These are phyloP conservation scores for Phaeodactylum tricornutum DNA, from an alignment of 108 stramenopile species.

Conservation along the genomic window DNA sequence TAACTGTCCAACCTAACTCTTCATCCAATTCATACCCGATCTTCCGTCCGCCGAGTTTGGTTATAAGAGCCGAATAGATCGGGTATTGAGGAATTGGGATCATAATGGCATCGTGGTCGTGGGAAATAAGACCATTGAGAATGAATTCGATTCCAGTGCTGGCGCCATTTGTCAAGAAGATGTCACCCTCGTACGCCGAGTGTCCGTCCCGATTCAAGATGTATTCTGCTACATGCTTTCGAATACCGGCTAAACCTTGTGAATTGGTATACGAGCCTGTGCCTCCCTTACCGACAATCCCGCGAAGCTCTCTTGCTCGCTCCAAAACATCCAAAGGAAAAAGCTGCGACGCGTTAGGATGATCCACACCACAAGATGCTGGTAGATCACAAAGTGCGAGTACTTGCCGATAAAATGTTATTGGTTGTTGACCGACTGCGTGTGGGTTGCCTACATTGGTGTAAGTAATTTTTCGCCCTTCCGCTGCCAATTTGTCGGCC, in stretches of 20 bases:
- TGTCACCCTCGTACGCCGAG: slow-evolving; percentile 54
- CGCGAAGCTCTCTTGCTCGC: slow-evolving; percentile 42
- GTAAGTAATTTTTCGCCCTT: slow-evolving; percentile 51
- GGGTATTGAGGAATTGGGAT: slow-evolving; percentile 98
- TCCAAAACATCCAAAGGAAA: slow-evolving; percentile 64
- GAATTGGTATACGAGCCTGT: slow-evolving; percentile 77
- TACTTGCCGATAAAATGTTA: slow-evolving; percentile 87
- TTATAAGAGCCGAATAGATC: slow-evolving; percentile 86
- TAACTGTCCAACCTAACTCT: slow-evolving; percentile 68
- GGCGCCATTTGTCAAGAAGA: slow-evolving; percentile 94
- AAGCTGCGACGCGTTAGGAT: slow-evolving; percentile 38
- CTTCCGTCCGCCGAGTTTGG: slow-evolving; percentile 74
- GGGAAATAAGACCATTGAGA: slow-evolving; percentile 59
- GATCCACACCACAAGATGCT: slow-evolving; percentile 50
- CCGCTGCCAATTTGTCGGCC: slow-evolving; percentile 48
- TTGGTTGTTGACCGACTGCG: slow-evolving; percentile 76
- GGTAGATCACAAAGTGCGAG: slow-evolving; percentile 69
- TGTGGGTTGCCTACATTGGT: slow-evolving; percentile 98
- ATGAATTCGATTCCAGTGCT: slow-evolving; percentile 75
- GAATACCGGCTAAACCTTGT: slow-evolving; percentile 64
- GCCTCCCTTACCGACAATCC: slow-evolving; percentile 40
- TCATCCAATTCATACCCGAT: slow-evolving; percentile 91
- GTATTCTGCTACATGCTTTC: slow-evolving; percentile 78
- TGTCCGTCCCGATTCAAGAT: slow-evolving; percentile 67
- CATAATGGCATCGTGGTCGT: slow-evolving; percentile 47